Percentiles rank a stretch among this genome's conserved stretches.
These are phyloP conservation scores for Lyophyllum shimeji DNA, from an alignment of 768 basidiomycete genomes.

Conservation along the genomic window DNA sequence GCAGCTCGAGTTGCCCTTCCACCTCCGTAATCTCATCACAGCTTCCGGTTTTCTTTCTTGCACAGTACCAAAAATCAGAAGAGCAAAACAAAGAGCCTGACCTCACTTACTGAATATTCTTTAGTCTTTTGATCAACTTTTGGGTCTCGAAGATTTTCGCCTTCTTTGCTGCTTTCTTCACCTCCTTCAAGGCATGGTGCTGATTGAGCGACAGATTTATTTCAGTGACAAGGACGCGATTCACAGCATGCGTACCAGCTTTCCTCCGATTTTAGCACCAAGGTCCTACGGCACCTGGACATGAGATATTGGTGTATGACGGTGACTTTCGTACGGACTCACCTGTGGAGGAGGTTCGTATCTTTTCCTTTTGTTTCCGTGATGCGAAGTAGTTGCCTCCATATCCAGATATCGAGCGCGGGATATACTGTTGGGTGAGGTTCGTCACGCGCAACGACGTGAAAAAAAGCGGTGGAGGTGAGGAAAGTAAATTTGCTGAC, in stretches of 20 bases:
- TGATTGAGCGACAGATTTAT: slow-evolving; percentile 29
- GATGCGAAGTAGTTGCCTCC: slow-evolving; percentile 10
- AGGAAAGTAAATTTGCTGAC: background rate
- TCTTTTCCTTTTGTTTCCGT: slow-evolving; percentile 45
- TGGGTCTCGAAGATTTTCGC: slow-evolving; percentile 79
- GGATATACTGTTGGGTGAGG: background rate
- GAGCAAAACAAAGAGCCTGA: background rate
- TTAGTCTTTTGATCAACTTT: slow-evolving; percentile 81
- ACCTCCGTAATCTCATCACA: slow-evolving; percentile 43
- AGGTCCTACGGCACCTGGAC: slow-evolving; percentile 34
- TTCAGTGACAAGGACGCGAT: background rate
- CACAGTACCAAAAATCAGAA: background rate
- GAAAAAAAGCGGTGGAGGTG: background rate
- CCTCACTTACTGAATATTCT: slow-evolving; percentile 54
- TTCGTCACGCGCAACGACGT: background rate
- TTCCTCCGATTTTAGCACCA: slow-evolving; percentile 44
- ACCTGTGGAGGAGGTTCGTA: slow-evolving; percentile 34
- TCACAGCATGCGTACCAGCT: slow-evolving; percentile 46
- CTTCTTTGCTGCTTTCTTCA: slow-evolving; percentile 77
- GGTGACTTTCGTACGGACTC: slow-evolving; percentile 2
- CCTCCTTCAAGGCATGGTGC: slow-evolving; percentile 76
- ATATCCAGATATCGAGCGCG: background rate
- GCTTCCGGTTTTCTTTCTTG: slow-evolving; percentile 37
- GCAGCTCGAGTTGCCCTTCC: slow-evolving; percentile 55
- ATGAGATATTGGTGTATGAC: background rate